Base-by-base conservation (phyloP, 2,329 filamentous ascomycete genomes). In the Exophiala sp. region DNA sequence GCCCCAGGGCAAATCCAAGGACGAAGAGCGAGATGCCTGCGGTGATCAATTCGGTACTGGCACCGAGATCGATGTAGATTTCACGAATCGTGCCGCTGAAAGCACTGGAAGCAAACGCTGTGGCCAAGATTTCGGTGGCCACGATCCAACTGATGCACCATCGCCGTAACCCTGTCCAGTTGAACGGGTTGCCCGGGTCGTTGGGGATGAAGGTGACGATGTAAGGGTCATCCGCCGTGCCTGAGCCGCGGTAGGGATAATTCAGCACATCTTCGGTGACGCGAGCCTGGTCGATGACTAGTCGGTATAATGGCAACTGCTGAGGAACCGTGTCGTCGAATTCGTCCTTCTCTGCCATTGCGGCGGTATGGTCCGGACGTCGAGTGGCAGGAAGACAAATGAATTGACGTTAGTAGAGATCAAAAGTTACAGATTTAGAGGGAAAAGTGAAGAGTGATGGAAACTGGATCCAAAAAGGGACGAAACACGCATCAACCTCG, bases 21-120 rank as follows among this genome's bases (percentile, higher is more conserved):
- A 84, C 80, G 62, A 82, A 84, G 14, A 84, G 67, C 6, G 81
- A 83, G 11, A 85, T 72, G 9, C 81, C 81, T 1, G 85, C 70
- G 19, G 79, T 81, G 32, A 70, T 64, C 9, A 77, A 69, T 58
- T 75, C 70, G 7, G 58, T 63, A 14, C 71, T 68, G 3, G 76
- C 69, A 5, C 68, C 57, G 49, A 77, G 76, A 21, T 77, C 66
- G 74, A 76, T 6, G 83, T 66, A 57, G 79, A 77, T 42, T 68
- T 64, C 2, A 78, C 54, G 54, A 22, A 58, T 29, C 11, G 53
- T 53, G 45, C 58, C 58, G 30, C 48, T 79, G 64, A 80, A 86
- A 24, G 83, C 83, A 1, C 81, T 83, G 14, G 82, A 85, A 46
- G 80, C 79, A 59, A 89, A 84, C 2, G 85, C 73, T 23, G 88